A percentile compares a stretch with the other conserved stretches of the same genome.
Conservation (phyloP, 169 alveolate species). For the Plasmodium vivax region DNA sequence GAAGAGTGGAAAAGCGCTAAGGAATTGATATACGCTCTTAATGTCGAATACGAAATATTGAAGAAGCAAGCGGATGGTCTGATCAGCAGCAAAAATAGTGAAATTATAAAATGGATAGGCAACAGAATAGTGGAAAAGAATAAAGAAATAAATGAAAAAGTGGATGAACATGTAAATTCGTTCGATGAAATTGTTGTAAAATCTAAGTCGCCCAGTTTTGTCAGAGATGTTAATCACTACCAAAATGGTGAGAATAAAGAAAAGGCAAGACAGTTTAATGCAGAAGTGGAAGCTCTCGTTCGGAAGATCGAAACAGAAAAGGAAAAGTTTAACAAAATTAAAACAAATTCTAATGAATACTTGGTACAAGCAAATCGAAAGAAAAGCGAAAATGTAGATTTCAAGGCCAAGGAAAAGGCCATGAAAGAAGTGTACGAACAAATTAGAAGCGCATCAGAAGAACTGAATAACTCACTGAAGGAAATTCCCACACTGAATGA, state of each 20-base stretch:
- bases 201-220: background rate
- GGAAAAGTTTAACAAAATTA: background rate
- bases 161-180: background rate
- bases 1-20: conserved; percentile 15
- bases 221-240: background rate
- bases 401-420: background rate
- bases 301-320: background rate
- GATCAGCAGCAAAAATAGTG: background rate
- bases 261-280: background rate
- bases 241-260: background rate
- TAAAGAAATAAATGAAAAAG: background rate
- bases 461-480: background rate
- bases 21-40: background rate
- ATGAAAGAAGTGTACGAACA: background rate
- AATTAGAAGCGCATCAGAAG: background rate
- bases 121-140: background rate
- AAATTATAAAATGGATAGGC: background rate
- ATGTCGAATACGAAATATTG: conserved; percentile 11
- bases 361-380: background rate
- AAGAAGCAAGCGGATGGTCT: background rate
- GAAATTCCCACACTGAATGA: background rate
- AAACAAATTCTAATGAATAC: background rate
- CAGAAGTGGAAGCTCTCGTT: background rate
- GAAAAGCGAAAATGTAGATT: background rate
- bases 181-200: background rate